These are phyloP conservation scores for Teunomyces funiuensis DNA, from an alignment of 805 yeast species.

Conservation along the genomic window DNA sequence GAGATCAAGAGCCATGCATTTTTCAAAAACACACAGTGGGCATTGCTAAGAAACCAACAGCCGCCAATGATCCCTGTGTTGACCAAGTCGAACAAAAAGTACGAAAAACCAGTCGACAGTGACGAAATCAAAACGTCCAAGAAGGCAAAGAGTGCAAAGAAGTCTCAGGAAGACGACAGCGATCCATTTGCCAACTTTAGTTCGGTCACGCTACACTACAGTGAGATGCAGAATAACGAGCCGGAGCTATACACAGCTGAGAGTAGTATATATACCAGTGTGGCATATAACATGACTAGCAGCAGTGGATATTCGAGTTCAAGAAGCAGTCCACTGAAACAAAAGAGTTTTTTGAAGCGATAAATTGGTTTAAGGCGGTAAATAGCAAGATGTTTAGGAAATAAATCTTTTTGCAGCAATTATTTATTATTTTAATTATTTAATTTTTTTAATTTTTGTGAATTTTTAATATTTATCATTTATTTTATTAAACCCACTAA, in stretches of 20 bases:
- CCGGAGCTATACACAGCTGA: constrained; percentile 38
- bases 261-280: constrained; percentile 46
- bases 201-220: constrained; percentile 80
- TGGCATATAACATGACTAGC: constrained; percentile 53
- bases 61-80: constrained; percentile 96
- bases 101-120: constrained; percentile 14
- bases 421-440: too few species aligned
- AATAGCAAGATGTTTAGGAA: neutral
- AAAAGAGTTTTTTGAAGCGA: constrained; percentile 33
- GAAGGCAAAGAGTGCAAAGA: constrained; percentile 3
- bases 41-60: constrained; percentile 82
- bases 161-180: constrained; percentile 27
- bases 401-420: too few species aligned
- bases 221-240: constrained; percentile 16
- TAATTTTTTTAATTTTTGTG: too few species aligned
- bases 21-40: constrained; percentile 94
- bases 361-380: constrained; percentile 8
- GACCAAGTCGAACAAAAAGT: constrained; percentile 25
- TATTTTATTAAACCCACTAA: constrained; percentile 2
- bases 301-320: constrained; percentile 6
- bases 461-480: neutral
- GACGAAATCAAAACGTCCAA: constrained; percentile 8
- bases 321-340: constrained; percentile 19
- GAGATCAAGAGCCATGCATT: constrained; percentile 90
- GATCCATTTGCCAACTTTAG: constrained; percentile 87